These are phyloP conservation scores for Geranium incanum DNA, from an alignment of 441 rosid genomes.

Conservation along the genomic window DNA sequence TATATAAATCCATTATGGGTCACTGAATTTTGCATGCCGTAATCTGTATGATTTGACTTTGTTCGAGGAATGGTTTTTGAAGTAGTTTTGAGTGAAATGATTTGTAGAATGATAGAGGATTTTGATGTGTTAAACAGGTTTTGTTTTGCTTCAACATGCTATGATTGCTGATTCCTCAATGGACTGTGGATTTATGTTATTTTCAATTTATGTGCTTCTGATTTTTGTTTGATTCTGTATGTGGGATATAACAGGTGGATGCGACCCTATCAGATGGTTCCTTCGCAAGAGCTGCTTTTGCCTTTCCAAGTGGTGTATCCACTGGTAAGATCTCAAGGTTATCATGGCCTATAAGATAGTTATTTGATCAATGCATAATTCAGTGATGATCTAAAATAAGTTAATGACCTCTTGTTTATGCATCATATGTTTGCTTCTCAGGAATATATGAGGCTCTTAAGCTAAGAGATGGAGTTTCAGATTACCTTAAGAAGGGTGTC, in stretches of 20 bases:
- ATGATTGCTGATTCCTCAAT: too few relatives aligned
- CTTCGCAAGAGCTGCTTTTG: constrained; percentile 47
- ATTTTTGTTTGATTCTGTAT: not conserved
- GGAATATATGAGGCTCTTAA: constrained; percentile 96
- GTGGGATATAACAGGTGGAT: constrained; percentile 33
- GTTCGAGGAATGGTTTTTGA: too few relatives aligned
- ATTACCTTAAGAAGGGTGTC: constrained; percentile 94
- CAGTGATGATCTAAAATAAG: not conserved
- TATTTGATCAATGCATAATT: not conserved
- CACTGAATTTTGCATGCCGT: too few relatives aligned
- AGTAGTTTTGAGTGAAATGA: too few relatives aligned
- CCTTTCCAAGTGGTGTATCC: constrained; percentile 86
- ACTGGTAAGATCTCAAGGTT: constrained; percentile 46
- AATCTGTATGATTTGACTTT: too few relatives aligned
- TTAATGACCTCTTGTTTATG: not conserved
- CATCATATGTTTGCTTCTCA: constrained; percentile 13
- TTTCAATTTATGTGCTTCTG: not conserved
- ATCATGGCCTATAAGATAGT: not conserved
- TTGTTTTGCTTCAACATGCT: too few relatives aligned
- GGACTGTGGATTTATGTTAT: not conserved
- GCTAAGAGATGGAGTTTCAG: constrained; percentile 87
- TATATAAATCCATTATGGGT: too few relatives aligned
- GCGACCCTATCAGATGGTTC: constrained; percentile 40
- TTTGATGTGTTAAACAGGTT: too few relatives aligned
- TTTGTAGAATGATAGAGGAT: too few relatives aligned